phyloP scores from a whole-genome alignment of 495 filamentous ascomycete genomes.

The Talaromyces thailandensis region DNA sequence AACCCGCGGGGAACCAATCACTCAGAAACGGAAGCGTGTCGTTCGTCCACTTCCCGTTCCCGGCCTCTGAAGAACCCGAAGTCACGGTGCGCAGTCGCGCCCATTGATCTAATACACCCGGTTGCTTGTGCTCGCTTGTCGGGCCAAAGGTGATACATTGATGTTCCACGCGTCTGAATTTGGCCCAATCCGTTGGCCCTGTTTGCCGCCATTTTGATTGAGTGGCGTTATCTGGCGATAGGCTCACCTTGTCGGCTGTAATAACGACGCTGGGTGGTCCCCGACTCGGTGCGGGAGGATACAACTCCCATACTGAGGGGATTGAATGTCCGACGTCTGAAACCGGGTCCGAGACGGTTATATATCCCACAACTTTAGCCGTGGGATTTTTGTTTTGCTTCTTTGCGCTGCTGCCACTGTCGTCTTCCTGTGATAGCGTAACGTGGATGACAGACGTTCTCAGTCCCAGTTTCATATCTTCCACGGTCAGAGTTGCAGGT shows the following conservation, averaged over 20 bases:
- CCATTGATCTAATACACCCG: slow-evolving; percentile 56
- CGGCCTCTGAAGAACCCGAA: slow-evolving; percentile 6
- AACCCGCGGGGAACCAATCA: slow-evolving; percentile 55
- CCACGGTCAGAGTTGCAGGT: slow-evolving; percentile 51
- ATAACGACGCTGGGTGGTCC: slow-evolving; percentile 15
- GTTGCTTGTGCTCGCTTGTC: slow-evolving; percentile 20
- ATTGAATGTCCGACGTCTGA: slow-evolving; percentile 51
- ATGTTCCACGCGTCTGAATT: slow-evolving; percentile 43
- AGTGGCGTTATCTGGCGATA: slow-evolving; percentile 13
- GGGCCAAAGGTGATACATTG: slow-evolving; percentile 51
- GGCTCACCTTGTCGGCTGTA: slow-evolving; percentile 23
- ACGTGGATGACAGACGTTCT: slow-evolving; percentile 64
- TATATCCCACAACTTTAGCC: slow-evolving; percentile 57
- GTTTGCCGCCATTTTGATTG: background rate
- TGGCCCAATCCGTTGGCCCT: slow-evolving; percentile 19
- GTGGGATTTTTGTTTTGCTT: slow-evolving; percentile 19
- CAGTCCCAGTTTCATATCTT: slow-evolving; percentile 64
- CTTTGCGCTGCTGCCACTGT: slow-evolving; percentile 14
- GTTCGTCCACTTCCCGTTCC: slow-evolving; percentile 44
- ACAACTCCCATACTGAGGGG: slow-evolving; percentile 39
- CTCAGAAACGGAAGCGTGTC: slow-evolving; percentile 46
- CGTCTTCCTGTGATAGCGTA: slow-evolving; percentile 42
- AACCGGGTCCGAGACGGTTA: slow-evolving; percentile 54
- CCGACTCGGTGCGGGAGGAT: slow-evolving; percentile 34
- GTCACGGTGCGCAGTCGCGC: slow-evolving; percentile 42